These are phyloP conservation scores for Panicum miliaceum DNA, from an alignment of 176 grass and related monocot species.

Conservation along the genomic window DNA sequence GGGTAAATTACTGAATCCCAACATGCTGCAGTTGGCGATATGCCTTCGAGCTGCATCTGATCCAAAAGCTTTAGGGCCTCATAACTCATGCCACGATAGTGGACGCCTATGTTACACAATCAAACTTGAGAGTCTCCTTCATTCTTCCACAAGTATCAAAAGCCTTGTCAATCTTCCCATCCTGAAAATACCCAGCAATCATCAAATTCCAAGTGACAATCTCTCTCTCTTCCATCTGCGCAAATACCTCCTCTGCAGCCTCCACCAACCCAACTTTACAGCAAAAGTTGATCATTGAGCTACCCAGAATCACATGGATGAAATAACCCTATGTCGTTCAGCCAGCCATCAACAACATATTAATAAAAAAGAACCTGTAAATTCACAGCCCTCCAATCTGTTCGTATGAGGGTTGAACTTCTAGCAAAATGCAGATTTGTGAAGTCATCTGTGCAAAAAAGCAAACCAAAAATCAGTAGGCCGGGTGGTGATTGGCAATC, in stretches of 20 bases:
- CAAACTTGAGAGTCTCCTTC: slow-evolving; percentile 60
- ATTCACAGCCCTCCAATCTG: too few relatives aligned
- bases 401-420: too few relatives aligned
- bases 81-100: slow-evolving; percentile 52
- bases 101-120: slow-evolving; percentile 62
- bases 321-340: too few relatives aligned
- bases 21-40: slow-evolving; percentile 63
- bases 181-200: slow-evolving; percentile 65
- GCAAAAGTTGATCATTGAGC: slow-evolving; percentile 69
- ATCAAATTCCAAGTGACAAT: slow-evolving; percentile 79
- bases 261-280: slow-evolving; percentile 66
- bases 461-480: too few relatives aligned
- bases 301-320: slow-evolving; percentile 68
- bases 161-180: slow-evolving; percentile 49
- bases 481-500: too few relatives aligned
- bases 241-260: slow-evolving; percentile 59
- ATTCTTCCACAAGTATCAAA: slow-evolving; percentile 54
- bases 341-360: too few relatives aligned
- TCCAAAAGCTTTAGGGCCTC: slow-evolving; percentile 63
- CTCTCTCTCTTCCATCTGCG: slow-evolving; percentile 62
- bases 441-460: too few relatives aligned
- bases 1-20: slow-evolving; percentile 68
- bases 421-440: too few relatives aligned
- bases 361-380: too few relatives aligned
- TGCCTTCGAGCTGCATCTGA: slow-evolving; percentile 67